phyloP scores from a whole-genome alignment of 352 stramenopile genomes.

The Phytophthora vignae region DNA sequence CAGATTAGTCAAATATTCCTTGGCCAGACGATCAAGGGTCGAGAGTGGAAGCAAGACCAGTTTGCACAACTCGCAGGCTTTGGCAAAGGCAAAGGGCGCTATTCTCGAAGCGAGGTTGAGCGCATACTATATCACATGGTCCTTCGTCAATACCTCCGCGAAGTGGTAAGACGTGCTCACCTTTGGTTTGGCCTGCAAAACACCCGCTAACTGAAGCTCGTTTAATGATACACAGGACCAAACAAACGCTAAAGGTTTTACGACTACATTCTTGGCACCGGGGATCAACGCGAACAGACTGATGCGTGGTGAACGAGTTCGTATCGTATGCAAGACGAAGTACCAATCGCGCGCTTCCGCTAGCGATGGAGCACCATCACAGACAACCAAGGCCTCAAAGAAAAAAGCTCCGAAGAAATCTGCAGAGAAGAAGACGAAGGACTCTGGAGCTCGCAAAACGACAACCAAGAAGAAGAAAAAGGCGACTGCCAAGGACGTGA shows the following conservation, averaged over 20 bases:
- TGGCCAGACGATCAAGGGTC: conserved; percentile 69
- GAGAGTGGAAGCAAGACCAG: conserved; percentile 74
- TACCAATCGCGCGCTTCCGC: conserved; percentile 44
- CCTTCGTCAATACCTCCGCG: conserved; percentile 81
- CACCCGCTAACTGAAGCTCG: neutral
- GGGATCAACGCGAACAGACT: conserved; percentile 65
- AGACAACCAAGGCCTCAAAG: conserved; percentile 30
- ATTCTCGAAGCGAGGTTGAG: conserved; percentile 81
- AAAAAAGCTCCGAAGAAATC: conserved; percentile 51
- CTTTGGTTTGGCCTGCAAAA: neutral
- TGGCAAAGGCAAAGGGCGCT: conserved; percentile 76
- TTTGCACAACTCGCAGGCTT: conserved; percentile 68
- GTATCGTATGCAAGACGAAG: conserved; percentile 84
- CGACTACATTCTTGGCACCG: conserved; percentile 78
- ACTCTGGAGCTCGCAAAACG: conserved; percentile 32
- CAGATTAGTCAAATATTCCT: conserved; percentile 83
- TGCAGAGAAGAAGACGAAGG: conserved; percentile 44
- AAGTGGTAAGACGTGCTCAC: conserved; percentile 50
- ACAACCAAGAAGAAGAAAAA: conserved; percentile 41
- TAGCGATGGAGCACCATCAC: conserved; percentile 25
- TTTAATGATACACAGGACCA: conserved; percentile 56
- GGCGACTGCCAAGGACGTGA: conserved; percentile 39
- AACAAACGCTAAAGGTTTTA: conserved; percentile 85
- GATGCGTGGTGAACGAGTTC: conserved; percentile 68
- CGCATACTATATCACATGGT: conserved; percentile 91